Evolutionary conservation across 768 basidiomycete genomes (phyloP).

Genomic region (Termitomyces sp.): DNA sequence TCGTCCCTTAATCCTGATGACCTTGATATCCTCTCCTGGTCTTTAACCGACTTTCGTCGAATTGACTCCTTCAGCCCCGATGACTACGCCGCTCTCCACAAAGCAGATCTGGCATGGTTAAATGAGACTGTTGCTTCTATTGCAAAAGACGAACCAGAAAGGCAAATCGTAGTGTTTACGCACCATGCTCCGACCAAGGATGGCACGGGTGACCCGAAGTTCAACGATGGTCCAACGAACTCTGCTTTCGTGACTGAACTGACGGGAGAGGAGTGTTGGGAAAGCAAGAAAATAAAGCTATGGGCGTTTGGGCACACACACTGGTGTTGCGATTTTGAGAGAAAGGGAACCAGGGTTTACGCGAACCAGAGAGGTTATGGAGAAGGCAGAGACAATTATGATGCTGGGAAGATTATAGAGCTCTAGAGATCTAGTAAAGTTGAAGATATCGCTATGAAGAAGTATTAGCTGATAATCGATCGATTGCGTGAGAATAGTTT

Average conservation of each 20-base stretch:
- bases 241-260: conserved; percentile 30
- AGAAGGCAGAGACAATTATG: background rate
- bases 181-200: conserved; percentile 35
- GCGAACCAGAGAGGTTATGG: conserved; percentile 30
- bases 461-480: too few species aligned
- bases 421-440: background rate
- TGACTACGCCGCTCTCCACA: conserved; percentile 16
- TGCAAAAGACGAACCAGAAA: conserved; percentile 20
- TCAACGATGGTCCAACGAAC: conserved; percentile 16
- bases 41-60: conserved; percentile 28
- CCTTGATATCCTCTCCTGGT: conserved; percentile 20
- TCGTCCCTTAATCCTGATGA: conserved; percentile 23
- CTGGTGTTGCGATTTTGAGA: conserved; percentile 30
- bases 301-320: conserved; percentile 42
- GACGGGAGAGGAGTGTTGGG: conserved; percentile 21
- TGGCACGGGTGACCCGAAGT: conserved; percentile 28
- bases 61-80: conserved; percentile 20
- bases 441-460: background rate
- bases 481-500: too few species aligned
- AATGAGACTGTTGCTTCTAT: conserved; percentile 19
- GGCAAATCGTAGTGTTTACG: conserved; percentile 29
- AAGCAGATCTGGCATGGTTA: conserved; percentile 28
- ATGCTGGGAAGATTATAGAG: conserved; percentile 1
- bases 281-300: conserved; percentile 17
- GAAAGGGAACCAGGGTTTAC: conserved; percentile 25